Conservation (phyloP, 2,329 filamentous ascomycete species). For the Nakataea oryzae region DNA sequence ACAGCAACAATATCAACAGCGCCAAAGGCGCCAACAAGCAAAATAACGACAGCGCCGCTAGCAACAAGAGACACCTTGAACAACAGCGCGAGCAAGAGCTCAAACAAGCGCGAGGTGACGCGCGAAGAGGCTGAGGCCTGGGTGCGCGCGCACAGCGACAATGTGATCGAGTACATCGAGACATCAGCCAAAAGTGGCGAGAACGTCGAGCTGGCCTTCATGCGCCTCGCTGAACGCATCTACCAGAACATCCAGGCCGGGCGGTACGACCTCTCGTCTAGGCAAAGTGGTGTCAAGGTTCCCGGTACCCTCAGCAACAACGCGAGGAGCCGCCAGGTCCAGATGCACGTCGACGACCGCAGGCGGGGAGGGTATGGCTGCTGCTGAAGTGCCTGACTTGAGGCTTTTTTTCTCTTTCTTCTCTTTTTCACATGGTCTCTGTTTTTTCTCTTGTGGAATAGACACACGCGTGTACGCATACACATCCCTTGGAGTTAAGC, state of each 20-base stretch:
- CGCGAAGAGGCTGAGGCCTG: slow-evolving; percentile 78
- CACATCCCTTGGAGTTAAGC: neutral
- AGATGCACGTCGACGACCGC: neutral
- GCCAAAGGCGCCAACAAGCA: slow-evolving; percentile 56
- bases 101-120: slow-evolving; percentile 70
- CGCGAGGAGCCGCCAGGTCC: slow-evolving; percentile 1
- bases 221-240: slow-evolving; percentile 89
- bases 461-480: neutral
- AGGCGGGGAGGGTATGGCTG: neutral
- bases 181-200: slow-evolving; percentile 93
- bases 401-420: no score
- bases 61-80: slow-evolving; percentile 21
- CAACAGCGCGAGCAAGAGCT: slow-evolving; percentile 13
- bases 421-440: no score
- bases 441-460: no score
- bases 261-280: slow-evolving; percentile 87
- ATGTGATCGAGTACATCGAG: slow-evolving; percentile 84
- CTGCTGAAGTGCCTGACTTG: neutral
- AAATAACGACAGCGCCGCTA: slow-evolving; percentile 21
- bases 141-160: slow-evolving; percentile 63
- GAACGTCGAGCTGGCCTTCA: slow-evolving; percentile 85
- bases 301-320: slow-evolving; percentile 35
- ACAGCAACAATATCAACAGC: slow-evolving; percentile 21
- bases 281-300: slow-evolving; percentile 83
- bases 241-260: slow-evolving; percentile 95